These are phyloP conservation scores for Areca catechu DNA, from an alignment of 176 grass and related monocot genomes.

Conservation along the genomic window DNA sequence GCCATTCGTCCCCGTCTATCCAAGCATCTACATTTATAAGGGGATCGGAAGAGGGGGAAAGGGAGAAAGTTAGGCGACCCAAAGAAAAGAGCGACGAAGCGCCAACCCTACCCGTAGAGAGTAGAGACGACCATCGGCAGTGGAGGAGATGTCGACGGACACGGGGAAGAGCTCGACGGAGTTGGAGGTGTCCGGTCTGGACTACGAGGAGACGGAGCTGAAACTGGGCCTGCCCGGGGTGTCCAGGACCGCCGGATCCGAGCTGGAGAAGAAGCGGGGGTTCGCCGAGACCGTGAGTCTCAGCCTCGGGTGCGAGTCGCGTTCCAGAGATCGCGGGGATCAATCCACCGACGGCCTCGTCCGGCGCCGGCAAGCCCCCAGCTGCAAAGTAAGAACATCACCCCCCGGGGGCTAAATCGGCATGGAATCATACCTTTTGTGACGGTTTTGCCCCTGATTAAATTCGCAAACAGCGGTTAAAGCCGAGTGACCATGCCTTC, in stretches of 20 bases:
- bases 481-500: too few species aligned
- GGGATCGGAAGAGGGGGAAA: too few species aligned
- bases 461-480: too few species aligned
- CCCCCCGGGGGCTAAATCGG: too few species aligned
- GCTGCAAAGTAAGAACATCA: constrained; percentile 4
- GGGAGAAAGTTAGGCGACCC: too few species aligned
- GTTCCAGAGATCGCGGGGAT: neutral
- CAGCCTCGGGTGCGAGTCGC: neutral
- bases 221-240: neutral
- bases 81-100: too few species aligned
- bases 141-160: constrained; percentile 1
- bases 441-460: too few species aligned
- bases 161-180: constrained; percentile 8
- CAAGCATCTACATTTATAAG: too few species aligned
- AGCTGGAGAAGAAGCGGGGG: constrained; percentile 1
- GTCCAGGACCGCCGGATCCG: neutral
- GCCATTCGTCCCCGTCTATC: too few species aligned
- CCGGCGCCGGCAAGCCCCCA: neutral
- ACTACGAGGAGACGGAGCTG: constrained; percentile 12
- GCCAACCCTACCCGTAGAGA: too few species aligned
- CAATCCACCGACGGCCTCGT: neutral
- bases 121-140: neutral
- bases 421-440: too few species aligned
- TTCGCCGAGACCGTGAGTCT: constrained; percentile 2
- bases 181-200: neutral